Percentiles rank a stretch among this genome's conserved stretches.
These are phyloP conservation scores for Penicillium sp. DNA, from an alignment of 2,329 filamentous ascomycete genomes.

Conservation along the genomic window DNA sequence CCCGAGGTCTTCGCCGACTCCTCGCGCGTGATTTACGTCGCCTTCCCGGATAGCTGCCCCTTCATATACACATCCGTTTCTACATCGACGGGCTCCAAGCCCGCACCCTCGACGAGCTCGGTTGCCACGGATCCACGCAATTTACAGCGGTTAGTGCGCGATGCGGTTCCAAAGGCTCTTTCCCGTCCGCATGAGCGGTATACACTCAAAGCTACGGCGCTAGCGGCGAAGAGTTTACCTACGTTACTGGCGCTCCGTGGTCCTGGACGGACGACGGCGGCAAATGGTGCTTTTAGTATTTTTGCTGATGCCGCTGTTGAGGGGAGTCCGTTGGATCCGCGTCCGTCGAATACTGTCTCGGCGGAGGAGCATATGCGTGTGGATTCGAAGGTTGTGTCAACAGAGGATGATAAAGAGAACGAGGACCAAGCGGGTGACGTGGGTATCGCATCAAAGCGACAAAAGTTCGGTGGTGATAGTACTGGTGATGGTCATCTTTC, in stretches of 20 bases:
- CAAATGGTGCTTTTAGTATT: conserved; percentile 78
- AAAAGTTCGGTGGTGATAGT: conserved; percentile 9
- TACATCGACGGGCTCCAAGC: conserved; percentile 46
- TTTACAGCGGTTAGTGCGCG: conserved; percentile 72
- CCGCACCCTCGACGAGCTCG: conserved; percentile 34
- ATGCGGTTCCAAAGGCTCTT: conserved; percentile 81
- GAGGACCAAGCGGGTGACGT: background rate
- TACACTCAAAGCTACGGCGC: conserved; percentile 68
- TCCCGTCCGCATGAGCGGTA: conserved; percentile 76
- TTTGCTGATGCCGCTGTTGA: conserved; percentile 70
- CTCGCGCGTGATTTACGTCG: conserved; percentile 76
- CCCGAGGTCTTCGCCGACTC: conserved; percentile 59
- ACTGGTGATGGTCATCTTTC: conserved; percentile 14
- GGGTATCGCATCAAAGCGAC: conserved; percentile 19
- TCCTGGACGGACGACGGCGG: conserved; percentile 70
- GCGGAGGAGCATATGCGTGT: conserved; percentile 39
- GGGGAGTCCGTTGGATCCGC: conserved; percentile 58
- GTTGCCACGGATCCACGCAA: conserved; percentile 62
- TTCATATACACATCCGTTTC: conserved; percentile 70
- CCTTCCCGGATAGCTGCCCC: conserved; percentile 80
- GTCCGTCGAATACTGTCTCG: conserved; percentile 43
- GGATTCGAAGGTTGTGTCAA: conserved; percentile 5
- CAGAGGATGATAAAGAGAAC: conserved; percentile 30
- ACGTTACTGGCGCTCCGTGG: conserved; percentile 74
- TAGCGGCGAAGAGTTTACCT: conserved; percentile 73